Evolutionary conservation across 163 green algal genomes (phyloP), one percentile per base, ranked within the genome.

Genomic region (Smithsoniella earleae): DNA sequence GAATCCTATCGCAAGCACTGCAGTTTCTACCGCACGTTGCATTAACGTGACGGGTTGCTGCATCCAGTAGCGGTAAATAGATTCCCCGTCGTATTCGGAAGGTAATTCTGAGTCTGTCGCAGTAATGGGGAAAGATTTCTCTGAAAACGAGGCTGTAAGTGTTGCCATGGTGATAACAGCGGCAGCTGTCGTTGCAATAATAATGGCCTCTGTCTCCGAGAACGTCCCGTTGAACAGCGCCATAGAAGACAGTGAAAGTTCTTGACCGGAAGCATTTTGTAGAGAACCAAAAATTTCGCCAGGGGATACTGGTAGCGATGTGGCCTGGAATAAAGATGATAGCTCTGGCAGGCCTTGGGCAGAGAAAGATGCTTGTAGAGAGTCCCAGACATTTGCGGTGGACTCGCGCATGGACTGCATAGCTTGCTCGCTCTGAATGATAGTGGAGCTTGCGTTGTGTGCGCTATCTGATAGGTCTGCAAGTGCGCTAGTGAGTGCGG

Each of bases 141-240:
- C 58, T 30, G 58, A 69, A 16, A 36, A 25, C 30, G n/a, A 5
- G 6, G 58, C 58, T 30, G 58, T 69, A 33, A 69, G 40, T 30
- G 58, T 69, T 5, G 58, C 58, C 27, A 69, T 16, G 3, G 58
- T n/a, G 3, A 69, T 5, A 16, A 69, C 58, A 0, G 58, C 58
- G n/a, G 58, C 58, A 16, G 58, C 25, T n/a, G 25, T 34, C 5
- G n/a, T 45, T 5, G 43, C 58, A 33, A 69, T 69, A 18, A 33
- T 31, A 0, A 69, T 31, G 5, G 25, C 25, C 58, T 69, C 58
- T 30, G 58, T 45, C 58, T 69, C 58, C 22, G 58, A 45, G 58
- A 69, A 69, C 3, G 58, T 69, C 30, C 58, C 58, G 25, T 69
- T 69, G 58, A 69, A 69, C 1, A 69, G 58, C 0, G 58, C 58